Evolutionary conservation across 225 moss, liverwort and hornwort genomes (phyloP), one percentile per base, ranked within the genome.

Genomic region (Ulota crispa): DNA sequence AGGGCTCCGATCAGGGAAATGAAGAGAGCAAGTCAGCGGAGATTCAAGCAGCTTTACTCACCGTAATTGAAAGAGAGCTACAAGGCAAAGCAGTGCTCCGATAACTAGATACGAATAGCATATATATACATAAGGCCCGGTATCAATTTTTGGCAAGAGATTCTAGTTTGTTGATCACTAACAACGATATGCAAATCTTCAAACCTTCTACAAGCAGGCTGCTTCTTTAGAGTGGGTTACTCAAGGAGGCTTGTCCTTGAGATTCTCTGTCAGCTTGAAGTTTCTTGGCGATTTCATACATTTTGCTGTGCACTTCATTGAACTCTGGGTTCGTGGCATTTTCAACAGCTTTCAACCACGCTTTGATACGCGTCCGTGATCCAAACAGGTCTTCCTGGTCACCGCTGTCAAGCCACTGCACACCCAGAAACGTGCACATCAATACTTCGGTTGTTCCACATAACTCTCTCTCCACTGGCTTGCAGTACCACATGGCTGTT

Each of bases 341-440:
- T 85, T 85, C 87, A 65, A 87, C 89, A 36, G 81, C 87, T 66
- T 81, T 42, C 42, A 87, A 23, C 87, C 89, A 89, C 68, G 78
- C 78, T 47, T 78, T 75, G 45, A 83, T 52, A 23, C 80, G 85
- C 39, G 52, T 20, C 41, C 72, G 87, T 53, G 82, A 75, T 53
- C 75, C 78, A 53, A 85, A 15, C 78, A 89, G 72, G 21, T 85
- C 87, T 41, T 87, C 72, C 60, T 85, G 80, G 28, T 89, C 89
- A 57, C 72, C 77, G n/a, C 19, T 61, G 50, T 80, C 82, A 56
- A 89, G 80, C 83, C 20, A 75, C 87, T 89, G 85, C 77, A 75
- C 73, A 79, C 16, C 45, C 59, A 43, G 26, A 34, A 30, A 36
- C 4, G 30, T 20, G 20, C 14, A 55, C 70, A 85, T 82, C 43